A percentile compares a stretch with the other conserved stretches of the same genome.
These are phyloP conservation scores for Penicillium waksmanii DNA, from an alignment of 495 filamentous ascomycete species.

Conservation along the genomic window DNA sequence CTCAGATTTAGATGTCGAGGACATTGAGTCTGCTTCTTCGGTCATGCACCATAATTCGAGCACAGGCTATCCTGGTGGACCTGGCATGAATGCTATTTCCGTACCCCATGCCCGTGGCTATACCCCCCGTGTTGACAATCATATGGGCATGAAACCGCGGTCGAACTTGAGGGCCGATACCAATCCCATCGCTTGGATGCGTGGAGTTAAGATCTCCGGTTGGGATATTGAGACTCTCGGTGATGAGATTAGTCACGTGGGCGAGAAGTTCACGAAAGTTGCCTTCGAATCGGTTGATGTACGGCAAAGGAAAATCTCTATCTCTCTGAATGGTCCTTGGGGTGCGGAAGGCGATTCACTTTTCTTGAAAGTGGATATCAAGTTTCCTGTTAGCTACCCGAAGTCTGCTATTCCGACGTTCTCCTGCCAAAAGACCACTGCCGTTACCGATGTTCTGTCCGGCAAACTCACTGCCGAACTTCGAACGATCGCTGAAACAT, in stretches of 20 bases:
- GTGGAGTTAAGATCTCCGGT: constrained; percentile 78
- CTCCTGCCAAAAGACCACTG: constrained; percentile 74
- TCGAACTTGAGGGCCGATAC: constrained; percentile 57
- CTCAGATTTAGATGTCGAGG: constrained; percentile 38
- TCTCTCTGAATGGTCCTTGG: constrained; percentile 89
- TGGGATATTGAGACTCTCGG: constrained; percentile 84
- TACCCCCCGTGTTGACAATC: constrained; percentile 51
- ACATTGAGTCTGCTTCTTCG: constrained; percentile 36
- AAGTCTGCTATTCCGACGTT: constrained; percentile 66
- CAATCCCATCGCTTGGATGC: constrained; percentile 93
- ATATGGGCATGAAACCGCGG: constrained; percentile 67
- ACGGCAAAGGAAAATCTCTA: constrained; percentile 67
- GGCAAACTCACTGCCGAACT: constrained; percentile 68
- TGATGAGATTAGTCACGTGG: constrained; percentile 85
- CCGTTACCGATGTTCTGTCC: constrained; percentile 71
- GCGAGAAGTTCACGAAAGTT: constrained; percentile 80
- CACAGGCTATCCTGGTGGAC: constrained; percentile 32
- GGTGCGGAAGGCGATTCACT: constrained; percentile 68
- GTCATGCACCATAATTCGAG: constrained; percentile 28
- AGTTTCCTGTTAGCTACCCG: constrained; percentile 81
- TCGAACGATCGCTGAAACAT: constrained; percentile 68
- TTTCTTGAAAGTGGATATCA: constrained; percentile 77
- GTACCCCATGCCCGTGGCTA: constrained; percentile 47
- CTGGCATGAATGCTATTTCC: constrained; percentile 56
- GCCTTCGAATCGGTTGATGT: constrained; percentile 86